A percentile compares a stretch with the other conserved stretches of the same genome.
phyloP scores from a whole-genome alignment of 768 basidiomycete genomes.

The Lyophyllum decastes region DNA sequence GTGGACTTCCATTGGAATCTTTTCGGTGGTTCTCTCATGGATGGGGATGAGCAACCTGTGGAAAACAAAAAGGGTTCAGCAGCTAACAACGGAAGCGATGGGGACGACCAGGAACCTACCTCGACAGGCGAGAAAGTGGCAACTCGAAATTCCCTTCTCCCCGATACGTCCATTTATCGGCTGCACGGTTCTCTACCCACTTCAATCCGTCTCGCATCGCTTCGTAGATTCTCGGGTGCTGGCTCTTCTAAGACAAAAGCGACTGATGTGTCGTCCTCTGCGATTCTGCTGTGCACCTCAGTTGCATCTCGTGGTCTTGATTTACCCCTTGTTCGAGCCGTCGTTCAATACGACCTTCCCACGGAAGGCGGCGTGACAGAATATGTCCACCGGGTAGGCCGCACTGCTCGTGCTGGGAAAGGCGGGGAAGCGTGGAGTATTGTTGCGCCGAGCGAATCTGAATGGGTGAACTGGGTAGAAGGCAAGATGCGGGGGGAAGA shows the following conservation, averaged over 20 bases:
- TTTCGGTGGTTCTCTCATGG: slow-evolving; percentile 74
- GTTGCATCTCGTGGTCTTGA: slow-evolving; percentile 99
- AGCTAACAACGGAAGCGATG: slow-evolving; percentile 27
- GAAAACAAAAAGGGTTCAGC: slow-evolving; percentile 21
- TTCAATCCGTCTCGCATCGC: slow-evolving; percentile 73
- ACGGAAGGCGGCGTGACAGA: slow-evolving; percentile 97
- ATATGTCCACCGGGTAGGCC: slow-evolving; percentile 95
- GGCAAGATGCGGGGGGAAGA: slow-evolving; percentile 68
- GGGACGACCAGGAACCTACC: slow-evolving; percentile 26
- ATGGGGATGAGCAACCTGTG: slow-evolving; percentile 28
- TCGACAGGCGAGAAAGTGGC: slow-evolving; percentile 47
- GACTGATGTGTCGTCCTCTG: slow-evolving; percentile 38
- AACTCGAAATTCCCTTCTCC: slow-evolving; percentile 73
- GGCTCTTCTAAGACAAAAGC: slow-evolving; percentile 27
- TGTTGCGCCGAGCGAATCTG: slow-evolving; percentile 81
- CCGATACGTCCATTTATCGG: slow-evolving; percentile 79
- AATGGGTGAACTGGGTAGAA: slow-evolving; percentile 92
- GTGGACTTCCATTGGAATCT: slow-evolving; percentile 96
- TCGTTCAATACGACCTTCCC: slow-evolving; percentile 95
- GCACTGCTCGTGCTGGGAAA: slow-evolving; percentile 94
- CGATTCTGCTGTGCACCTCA: slow-evolving; percentile 91
- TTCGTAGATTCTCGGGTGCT: slow-evolving; percentile 75
- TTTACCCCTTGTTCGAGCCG: slow-evolving; percentile 89
- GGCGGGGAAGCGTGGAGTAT: slow-evolving; percentile 97
- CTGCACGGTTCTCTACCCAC: slow-evolving; percentile 93